phyloP scores from a whole-genome alignment of 2,329 filamentous ascomycete species.

The Orbilia javanica region DNA sequence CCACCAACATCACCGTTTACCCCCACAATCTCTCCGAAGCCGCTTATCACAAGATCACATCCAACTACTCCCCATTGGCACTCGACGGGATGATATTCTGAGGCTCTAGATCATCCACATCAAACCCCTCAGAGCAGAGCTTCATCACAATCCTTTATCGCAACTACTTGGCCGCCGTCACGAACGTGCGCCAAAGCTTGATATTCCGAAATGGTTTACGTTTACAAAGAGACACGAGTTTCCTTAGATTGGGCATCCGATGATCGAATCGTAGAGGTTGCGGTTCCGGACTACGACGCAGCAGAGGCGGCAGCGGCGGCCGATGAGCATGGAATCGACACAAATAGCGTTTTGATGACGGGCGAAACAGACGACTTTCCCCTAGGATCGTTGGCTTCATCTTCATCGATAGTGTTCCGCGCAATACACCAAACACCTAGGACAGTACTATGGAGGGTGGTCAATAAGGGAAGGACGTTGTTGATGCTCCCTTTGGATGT shows the following conservation, averaged over 20 bases:
- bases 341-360: constrained; percentile 68
- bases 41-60: constrained; percentile 18
- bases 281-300: constrained; percentile 63
- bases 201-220: constrained; percentile 62
- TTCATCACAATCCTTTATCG: constrained; percentile 9
- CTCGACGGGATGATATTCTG: constrained; percentile 18
- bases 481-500: constrained; percentile 88
- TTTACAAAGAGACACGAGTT: constrained; percentile 89
- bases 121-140: background rate
- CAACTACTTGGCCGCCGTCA: constrained; percentile 20
- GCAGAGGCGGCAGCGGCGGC: constrained; percentile 64
- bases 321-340: constrained; percentile 64
- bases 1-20: constrained; percentile 31
- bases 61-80: constrained; percentile 27
- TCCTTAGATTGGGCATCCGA: constrained; percentile 75
- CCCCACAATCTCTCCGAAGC: constrained; percentile 7
- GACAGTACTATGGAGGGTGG: constrained; percentile 89
- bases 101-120: background rate
- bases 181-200: constrained; percentile 38
- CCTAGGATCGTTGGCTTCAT: constrained; percentile 78
- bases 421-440: constrained; percentile 80
- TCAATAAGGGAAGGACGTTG: constrained; percentile 82
- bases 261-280: constrained; percentile 66
- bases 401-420: constrained; percentile 87
- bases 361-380: constrained; percentile 73